Conservation (phyloP, 23 red algal species). For the Gracilaria caudata region DNA sequence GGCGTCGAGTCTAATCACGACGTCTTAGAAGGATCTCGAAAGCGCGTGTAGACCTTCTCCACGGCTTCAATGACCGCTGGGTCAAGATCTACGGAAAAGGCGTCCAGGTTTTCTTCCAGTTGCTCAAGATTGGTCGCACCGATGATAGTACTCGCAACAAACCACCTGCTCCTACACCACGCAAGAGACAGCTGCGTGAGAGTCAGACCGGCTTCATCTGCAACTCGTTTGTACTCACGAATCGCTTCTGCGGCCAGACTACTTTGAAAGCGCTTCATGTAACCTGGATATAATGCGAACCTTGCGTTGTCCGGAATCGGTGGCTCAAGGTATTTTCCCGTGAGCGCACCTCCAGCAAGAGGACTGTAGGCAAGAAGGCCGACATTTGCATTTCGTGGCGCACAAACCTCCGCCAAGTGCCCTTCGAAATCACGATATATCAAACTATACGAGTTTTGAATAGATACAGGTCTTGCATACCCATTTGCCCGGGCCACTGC, state of each 20-base stretch:
- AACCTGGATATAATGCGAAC: slow-evolving; percentile 74
- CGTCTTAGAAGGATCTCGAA: slow-evolving; percentile 49
- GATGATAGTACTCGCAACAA: slow-evolving; percentile 78
- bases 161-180: slow-evolving; percentile 86
- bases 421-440: slow-evolving; percentile 87
- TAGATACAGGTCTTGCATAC: slow-evolving; percentile 54
- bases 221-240: slow-evolving; percentile 65
- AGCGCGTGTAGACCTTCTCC: slow-evolving; percentile 48
- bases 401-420: slow-evolving; percentile 73
- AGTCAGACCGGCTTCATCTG: slow-evolving; percentile 57
- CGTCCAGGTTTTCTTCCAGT: slow-evolving; percentile 77
- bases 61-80: slow-evolving; percentile 48
- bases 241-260: slow-evolving; percentile 67
- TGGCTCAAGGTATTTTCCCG: slow-evolving; percentile 83
- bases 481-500: slow-evolving; percentile 35
- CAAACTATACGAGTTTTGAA: slow-evolving; percentile 92
- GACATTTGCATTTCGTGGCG: slow-evolving; percentile 59
- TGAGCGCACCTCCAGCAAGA: slow-evolving; percentile 87
- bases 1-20: slow-evolving; percentile 1
- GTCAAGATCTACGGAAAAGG: slow-evolving; percentile 73
- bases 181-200: slow-evolving; percentile 77
- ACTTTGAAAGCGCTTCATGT: slow-evolving; percentile 80
- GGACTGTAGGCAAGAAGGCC: slow-evolving; percentile 81
- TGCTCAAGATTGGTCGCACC: slow-evolving; percentile 83
- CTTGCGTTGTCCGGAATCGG: slow-evolving; percentile 37